Conservation (phyloP, 2,329 filamentous ascomycete species). For the Graphiopsis chlorocephala region DNA sequence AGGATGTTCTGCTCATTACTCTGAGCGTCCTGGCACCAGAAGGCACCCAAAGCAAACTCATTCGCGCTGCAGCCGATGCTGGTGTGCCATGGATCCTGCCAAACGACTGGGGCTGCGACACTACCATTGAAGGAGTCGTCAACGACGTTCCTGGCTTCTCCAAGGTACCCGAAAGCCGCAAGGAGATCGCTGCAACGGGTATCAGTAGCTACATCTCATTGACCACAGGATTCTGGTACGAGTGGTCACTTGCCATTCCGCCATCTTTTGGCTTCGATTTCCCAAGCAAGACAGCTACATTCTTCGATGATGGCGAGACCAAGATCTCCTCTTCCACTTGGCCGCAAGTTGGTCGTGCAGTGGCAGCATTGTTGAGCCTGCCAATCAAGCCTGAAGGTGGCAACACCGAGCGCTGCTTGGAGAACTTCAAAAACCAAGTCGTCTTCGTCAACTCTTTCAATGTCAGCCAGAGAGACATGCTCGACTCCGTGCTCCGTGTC, state of each 20-base stretch:
- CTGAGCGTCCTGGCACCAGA: slow-evolving; percentile 32
- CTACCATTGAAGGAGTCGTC: slow-evolving; percentile 24
- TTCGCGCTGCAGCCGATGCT: slow-evolving; percentile 38
- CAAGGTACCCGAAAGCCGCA: slow-evolving; percentile 16
- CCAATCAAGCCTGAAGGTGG: slow-evolving; percentile 38
- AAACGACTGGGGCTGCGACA: slow-evolving; percentile 37
- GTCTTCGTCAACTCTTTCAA: slow-evolving; percentile 58
- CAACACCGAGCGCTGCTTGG: slow-evolving; percentile 41
- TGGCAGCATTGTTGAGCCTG: slow-evolving; percentile 45
- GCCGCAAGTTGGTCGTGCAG: slow-evolving; percentile 53
- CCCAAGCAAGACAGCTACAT: slow-evolving; percentile 26
- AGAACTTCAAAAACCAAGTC: slow-evolving; percentile 47
- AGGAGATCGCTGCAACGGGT: slow-evolving; percentile 29
- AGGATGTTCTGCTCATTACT: slow-evolving; percentile 42
- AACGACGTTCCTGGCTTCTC: slow-evolving; percentile 24
- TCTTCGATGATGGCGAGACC: slow-evolving; percentile 56
- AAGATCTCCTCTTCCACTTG: slow-evolving; percentile 60
- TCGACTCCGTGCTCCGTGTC: slow-evolving; percentile 59
- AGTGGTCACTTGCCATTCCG: slow-evolving; percentile 36
- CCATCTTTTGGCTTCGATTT: slow-evolving; percentile 40
- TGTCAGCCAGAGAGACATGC: slow-evolving; percentile 62
- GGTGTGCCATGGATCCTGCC: slow-evolving; percentile 41
- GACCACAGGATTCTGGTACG: slow-evolving; percentile 35
- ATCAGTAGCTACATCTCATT: slow-evolving; percentile 30
- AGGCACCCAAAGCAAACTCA: slow-evolving; percentile 31